Base-by-base conservation (phyloP, 1,284 basidiomycete genomes). In the Cutaneotrichosporon cyanovorans region DNA sequence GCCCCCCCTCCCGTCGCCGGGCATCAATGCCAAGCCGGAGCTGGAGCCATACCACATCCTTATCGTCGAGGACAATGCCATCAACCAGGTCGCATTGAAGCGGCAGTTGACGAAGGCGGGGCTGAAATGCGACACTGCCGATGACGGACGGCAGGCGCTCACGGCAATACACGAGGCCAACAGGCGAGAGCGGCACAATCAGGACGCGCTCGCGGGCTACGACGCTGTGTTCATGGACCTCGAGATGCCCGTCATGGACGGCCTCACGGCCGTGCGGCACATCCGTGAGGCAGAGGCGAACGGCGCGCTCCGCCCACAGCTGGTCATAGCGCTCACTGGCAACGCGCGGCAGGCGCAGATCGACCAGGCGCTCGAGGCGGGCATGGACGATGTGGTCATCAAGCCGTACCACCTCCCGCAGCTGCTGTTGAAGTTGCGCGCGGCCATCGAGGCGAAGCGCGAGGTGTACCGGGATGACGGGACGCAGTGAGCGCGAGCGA, bases 81-180 rank as follows among this genome's bases (percentile, higher is more conserved):
- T 75, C 62, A 74, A 73, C 49, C 71, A 72, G 44, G 71, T 67
- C 20, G 67, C 74, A 1, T 53, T 75, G 10, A 63, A 63, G 44
- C 61, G 72, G 2, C 73, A 74, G 49, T 59, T 75, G 20, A 51
- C 60, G 35, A 69, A 67, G 42, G 63, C 65, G 3, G 68, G 68
- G 7, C 52, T 69, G 31, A 60, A 56, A 1, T 68, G 65, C 34
- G 62, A 67, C 42, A 36, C 23, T 14, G 73, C 72, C 3, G 63
- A 66, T 37, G 65, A 74, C 48, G 74, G 73, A 7, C 60, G 64
- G 15, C 69, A 73, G 40, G 73, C 68, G 0, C 57, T 74, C 21
- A 56, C 64, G 18, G 31, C 11, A 4, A 43, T 51, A 33, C 30
- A 39, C 12, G 38, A 38, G n/a, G 37, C 37, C 7, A 36, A 41